Base-by-base conservation (phyloP, 495 filamentous ascomycete genomes). In the Talaromyces borbonicus region DNA sequence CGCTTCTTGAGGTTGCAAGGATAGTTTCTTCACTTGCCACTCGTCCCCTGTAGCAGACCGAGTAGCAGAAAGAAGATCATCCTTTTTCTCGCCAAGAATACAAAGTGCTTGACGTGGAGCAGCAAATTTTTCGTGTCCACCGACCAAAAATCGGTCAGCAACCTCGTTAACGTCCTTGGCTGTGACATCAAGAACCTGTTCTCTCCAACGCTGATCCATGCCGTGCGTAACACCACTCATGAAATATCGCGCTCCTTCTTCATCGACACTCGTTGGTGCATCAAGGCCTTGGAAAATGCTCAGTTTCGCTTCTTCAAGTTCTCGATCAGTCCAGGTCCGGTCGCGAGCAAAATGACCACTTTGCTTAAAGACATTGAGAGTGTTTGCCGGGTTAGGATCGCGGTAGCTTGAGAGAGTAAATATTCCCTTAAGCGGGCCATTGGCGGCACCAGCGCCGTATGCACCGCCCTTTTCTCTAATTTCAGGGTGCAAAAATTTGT, bases 391-490 rank as follows among this genome's bases (percentile, higher is more conserved):
- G 58, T 96, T 95, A n/a, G 93, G 92, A 63, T 98, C 92, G 12
- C 92, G 81, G 67, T 97, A 98, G 49, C 84, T 90, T 66, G 90
- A 95, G 66, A 95, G 90, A 29, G 88, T 87, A 54, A 98, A 96
- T 2, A 92, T 55, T 15, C 92, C 92, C 52, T 84, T 82, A 2
- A 93, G 57, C 3, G 81, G 80, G 8, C 79, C 77, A 36, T 83
- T 79, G 64, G 87, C 93, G 9, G 93, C 89, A 12, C 87, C 86
- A 14, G 88, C 90, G 48, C 92, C 92, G 54, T 98, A 98, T 8
- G 92, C 92, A 32, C 92, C 92, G 7, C 92, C 92, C 62, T 98
- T 98, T 63, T 98, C 92, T 24, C 92, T 84, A 47, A 98, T 95
- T 58, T 97, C 93, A 56, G 93, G 93, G 60, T 97, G 92, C 8